Percentiles rank a stretch among this genome's conserved stretches.
Conservation (phyloP, 2,329 filamentous ascomycete genomes). For the Aspergillus pseudoterreus region DNA sequence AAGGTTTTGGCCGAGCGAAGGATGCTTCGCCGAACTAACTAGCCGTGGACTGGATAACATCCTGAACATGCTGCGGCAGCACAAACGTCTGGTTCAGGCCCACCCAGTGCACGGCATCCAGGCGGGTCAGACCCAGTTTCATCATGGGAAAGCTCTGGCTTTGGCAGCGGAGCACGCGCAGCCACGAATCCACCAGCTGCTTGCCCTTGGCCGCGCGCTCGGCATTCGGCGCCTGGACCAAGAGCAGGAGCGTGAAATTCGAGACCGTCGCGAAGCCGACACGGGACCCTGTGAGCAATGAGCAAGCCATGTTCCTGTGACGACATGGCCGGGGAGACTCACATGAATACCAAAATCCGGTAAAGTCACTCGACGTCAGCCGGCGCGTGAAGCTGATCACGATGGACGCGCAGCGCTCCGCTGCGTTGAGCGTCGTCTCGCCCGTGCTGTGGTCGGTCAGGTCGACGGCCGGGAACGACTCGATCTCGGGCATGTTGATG, state of each 20-base stretch:
- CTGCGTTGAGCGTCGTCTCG: slow-evolving; percentile 25
- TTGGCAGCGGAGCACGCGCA: slow-evolving; percentile 26
- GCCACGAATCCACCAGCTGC: slow-evolving; percentile 27
- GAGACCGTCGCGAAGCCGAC: slow-evolving; percentile 33
- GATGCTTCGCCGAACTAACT: background rate
- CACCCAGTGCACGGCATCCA: slow-evolving; percentile 29
- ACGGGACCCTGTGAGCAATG: slow-evolving; percentile 23
- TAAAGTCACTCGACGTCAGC: slow-evolving; percentile 26
- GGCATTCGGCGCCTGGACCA: slow-evolving; percentile 28
- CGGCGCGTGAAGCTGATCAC: slow-evolving; percentile 25
- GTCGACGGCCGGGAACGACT: slow-evolving; percentile 21
- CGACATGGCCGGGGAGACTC: slow-evolving; percentile 7
- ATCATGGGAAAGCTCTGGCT: slow-evolving; percentile 27
- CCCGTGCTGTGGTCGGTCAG: slow-evolving; percentile 22
- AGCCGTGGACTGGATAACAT: slow-evolving; percentile 7
- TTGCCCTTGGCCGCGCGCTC: slow-evolving; percentile 25
- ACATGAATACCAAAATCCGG: slow-evolving; percentile 33
- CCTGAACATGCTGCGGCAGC: slow-evolving; percentile 23
- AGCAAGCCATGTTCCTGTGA: too few relatives aligned
- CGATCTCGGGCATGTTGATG: slow-evolving; percentile 19
- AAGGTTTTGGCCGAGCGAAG: too few relatives aligned
- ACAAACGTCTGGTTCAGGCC: slow-evolving; percentile 23
- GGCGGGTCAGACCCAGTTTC: slow-evolving; percentile 26
- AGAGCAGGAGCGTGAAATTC: slow-evolving; percentile 29
- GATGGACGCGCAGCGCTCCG: slow-evolving; percentile 30